Evolutionary conservation across 2,329 filamentous ascomycete genomes (phyloP), one percentile per base, ranked within the genome.

Genomic region (Diaporthe vaccinii): DNA sequence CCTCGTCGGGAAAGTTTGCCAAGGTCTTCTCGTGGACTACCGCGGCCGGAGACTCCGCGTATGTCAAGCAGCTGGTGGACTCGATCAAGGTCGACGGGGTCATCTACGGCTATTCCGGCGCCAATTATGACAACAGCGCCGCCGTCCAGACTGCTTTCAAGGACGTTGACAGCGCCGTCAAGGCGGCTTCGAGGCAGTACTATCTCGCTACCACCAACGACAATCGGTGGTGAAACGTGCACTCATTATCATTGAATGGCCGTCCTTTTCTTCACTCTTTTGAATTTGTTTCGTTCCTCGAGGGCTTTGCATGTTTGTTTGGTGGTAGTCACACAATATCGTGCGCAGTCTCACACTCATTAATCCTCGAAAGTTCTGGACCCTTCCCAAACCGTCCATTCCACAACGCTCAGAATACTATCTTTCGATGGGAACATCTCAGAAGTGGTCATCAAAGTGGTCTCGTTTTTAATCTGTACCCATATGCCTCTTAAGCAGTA

Each of bases 1-100:
- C 57, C 31, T 59, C 57, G 10, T 59, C 57, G 34, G 57, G 57
- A 5, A 59, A 59, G 1, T 59, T 59, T 3, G 31, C 34, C 57
- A 59, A 59, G 57, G 57, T 59, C 20, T 59, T 59, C 31, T 59
- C 57, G 57, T 59, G 57, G 57, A 59, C 57, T 12, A 39, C 31
- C 8, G 10, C 57, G 1, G n/a, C 20, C 7, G 57, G 57, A 2
- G 57, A 59, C 31, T 59, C 34, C 9, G 57, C 57, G 10, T 39
- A 59, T 15, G 57, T 59, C 17, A 59, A 59, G 4, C 57, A 31
- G 9, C 31, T 59, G 20, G 57, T 59, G 34, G 57, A 39, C 4
- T 4, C 10, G 57, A 59, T 59, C 0, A 59, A 59, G 3, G 57
- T 59, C 9, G 57, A 59, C 10, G 57, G 57, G 2, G 39, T 59